Evolutionary conservation across 78 protist genomes (phyloP).

Genomic region (Speleostelium caveatum): DNA sequence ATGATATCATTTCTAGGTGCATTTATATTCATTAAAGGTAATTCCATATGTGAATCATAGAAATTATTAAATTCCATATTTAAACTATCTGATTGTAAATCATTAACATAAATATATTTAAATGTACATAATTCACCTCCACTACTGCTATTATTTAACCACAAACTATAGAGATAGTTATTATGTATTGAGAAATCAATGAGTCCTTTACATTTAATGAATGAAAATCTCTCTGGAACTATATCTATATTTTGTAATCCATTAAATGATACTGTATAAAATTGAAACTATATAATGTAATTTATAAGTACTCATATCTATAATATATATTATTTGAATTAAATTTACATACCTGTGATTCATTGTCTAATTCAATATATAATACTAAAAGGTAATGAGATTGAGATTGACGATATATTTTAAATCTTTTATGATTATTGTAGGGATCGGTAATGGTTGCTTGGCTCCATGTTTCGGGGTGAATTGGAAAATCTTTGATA

Average conservation of each 20-base stretch:
- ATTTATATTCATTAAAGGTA: conserved; percentile 10
- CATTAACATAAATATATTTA: conserved; percentile 33
- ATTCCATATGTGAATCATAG: neutral
- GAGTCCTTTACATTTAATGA: conserved; percentile 15
- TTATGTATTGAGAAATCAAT: conserved; percentile 36
- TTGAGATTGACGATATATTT: conserved; percentile 2
- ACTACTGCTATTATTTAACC: conserved; percentile 9
- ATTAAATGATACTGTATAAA: conserved; percentile 15
- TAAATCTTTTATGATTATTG: conserved; percentile 1
- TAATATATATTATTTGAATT: too few species aligned
- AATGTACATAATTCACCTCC: neutral
- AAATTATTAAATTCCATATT: conserved; percentile 58
- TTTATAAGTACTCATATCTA: neutral
- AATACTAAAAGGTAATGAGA: neutral
- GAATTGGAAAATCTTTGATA: neutral
- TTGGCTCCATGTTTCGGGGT: conserved; percentile 22
- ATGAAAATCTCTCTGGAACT: conserved; percentile 34
- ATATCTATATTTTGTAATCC: neutral
- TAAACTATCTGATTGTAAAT: conserved; percentile 1
- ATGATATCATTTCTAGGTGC: conserved; percentile 10
- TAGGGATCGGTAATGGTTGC: neutral
- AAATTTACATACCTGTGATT: conserved; percentile 36
- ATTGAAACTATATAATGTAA: conserved; percentile 29
- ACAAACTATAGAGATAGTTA: conserved; percentile 30
- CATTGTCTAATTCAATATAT: conserved; percentile 21